Conservation (phyloP, 352 stramenopile species). For the Globisporangium nunn region DNA sequence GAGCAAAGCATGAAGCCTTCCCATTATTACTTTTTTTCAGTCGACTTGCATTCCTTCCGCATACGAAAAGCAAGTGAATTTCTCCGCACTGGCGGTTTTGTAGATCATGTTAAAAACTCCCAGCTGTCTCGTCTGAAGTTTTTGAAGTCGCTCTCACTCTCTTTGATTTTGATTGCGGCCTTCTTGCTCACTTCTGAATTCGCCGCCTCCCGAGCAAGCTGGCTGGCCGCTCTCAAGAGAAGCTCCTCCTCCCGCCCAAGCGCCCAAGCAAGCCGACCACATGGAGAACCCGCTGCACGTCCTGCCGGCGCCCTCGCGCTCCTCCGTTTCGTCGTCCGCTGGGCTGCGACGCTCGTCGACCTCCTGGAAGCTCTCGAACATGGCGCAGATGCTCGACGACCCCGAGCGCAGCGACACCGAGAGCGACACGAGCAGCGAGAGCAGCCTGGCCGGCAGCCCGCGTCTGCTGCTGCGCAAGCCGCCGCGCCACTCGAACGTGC, state of each 20-base stretch:
- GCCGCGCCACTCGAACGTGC: constrained; percentile 53
- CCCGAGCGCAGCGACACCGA: constrained; percentile 17
- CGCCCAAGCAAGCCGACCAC: neutral
- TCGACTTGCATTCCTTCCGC: no score
- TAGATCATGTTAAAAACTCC: no score
- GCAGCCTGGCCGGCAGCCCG: constrained; percentile 8
- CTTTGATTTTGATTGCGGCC: neutral
- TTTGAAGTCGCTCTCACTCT: no score
- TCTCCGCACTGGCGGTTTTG: no score
- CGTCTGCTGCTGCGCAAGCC: constrained; percentile 37
- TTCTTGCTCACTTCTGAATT: constrained; percentile 10
- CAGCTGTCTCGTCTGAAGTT: neutral
- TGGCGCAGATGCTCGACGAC: constrained; percentile 43
- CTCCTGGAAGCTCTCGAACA: constrained; percentile 35
- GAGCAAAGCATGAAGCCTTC: no score
- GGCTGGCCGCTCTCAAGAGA: no score
- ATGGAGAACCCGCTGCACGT: constrained; percentile 34
- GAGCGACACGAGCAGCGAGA: constrained; percentile 2
- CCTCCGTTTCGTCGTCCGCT: constrained; percentile 9
- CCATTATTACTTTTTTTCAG: no score
- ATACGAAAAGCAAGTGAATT: no score
- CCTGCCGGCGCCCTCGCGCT: constrained; percentile 19
- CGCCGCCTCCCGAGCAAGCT: constrained; percentile 1
- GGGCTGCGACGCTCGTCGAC: constrained; percentile 49
- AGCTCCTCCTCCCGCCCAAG: no score